These are phyloP conservation scores for Phytopythium ostracodes DNA, from an alignment of 352 stramenopile genomes.

Conservation along the genomic window DNA sequence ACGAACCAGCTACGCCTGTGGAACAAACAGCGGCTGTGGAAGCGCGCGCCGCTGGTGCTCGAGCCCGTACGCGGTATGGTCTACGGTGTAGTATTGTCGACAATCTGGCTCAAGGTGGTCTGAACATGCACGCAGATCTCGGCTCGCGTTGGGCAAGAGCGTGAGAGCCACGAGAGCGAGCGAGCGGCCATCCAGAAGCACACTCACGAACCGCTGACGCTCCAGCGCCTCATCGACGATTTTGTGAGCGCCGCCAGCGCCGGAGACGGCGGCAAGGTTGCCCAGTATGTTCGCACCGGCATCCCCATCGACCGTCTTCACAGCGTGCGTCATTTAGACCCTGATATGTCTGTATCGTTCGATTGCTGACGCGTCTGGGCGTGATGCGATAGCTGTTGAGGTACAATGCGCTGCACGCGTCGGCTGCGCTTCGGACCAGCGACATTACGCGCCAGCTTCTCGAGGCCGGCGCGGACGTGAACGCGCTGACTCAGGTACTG, in stretches of 20 bases:
- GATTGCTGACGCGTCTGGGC: background rate
- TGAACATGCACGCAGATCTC: background rate
- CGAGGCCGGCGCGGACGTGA: conserved; percentile 38
- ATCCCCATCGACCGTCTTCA: conserved; percentile 48
- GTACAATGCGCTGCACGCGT: conserved; percentile 51
- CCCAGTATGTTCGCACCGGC: conserved; percentile 46
- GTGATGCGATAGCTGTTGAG: conserved; percentile 27
- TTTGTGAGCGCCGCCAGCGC: conserved; percentile 43
- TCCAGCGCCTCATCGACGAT: conserved; percentile 57
- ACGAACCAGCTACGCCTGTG: conserved; percentile 36
- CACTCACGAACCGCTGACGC: conserved; percentile 39
- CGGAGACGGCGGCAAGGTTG: conserved; percentile 37
- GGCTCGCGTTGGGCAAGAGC: background rate
- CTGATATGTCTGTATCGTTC: no score
- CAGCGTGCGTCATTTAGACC: conserved; percentile 29
- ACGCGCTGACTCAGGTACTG: conserved; percentile 26
- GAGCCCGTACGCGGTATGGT: no score
- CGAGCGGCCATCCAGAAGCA: conserved; percentile 28
- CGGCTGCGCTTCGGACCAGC: conserved; percentile 25
- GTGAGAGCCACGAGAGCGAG: background rate
- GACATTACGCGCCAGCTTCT: conserved; percentile 37
- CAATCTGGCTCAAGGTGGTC: no score
- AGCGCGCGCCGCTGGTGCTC: conserved; percentile 5
- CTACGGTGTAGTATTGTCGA: no score
- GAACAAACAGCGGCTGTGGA: conserved; percentile 27